Conservation (phyloP, 78 protist genomes). For the Dictyostelium purpureum region DNA sequence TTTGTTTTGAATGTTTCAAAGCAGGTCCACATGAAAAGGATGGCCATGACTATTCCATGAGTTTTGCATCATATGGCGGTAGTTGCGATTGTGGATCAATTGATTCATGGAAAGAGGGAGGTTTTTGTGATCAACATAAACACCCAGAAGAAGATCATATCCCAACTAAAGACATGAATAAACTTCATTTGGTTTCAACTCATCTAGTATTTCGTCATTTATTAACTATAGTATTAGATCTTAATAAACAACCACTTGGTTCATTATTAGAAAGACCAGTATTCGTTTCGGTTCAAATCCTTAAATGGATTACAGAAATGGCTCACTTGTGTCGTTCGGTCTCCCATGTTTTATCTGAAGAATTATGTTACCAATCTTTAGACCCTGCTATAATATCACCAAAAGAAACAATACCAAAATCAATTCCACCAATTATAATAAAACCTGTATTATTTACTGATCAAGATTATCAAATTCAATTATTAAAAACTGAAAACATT, state of each 20-base stretch:
- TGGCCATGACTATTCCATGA: constrained; percentile 50
- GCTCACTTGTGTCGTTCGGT: background rate
- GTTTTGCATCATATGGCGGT: constrained; percentile 69
- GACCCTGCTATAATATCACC: background rate
- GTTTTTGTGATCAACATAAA: constrained; percentile 38
- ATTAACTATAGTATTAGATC: background rate
- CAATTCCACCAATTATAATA: background rate
- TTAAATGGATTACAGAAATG: constrained; percentile 20
- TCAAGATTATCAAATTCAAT: background rate
- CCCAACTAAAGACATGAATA: constrained; percentile 37
- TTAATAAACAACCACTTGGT: background rate
- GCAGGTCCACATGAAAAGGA: constrained; percentile 73
- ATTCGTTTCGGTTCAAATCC: background rate
- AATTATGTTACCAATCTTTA: constrained; percentile 39
- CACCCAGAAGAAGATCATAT: constrained; percentile 39
- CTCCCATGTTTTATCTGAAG: constrained; percentile 55
- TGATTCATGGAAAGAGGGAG: constrained; percentile 47
- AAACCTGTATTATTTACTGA: constrained; percentile 8
- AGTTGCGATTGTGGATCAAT: constrained; percentile 68
- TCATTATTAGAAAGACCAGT: background rate
- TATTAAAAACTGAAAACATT: background rate
- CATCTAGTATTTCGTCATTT: constrained; percentile 45
- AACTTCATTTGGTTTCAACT: background rate
- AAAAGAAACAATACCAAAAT: background rate
- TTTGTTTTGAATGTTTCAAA: constrained; percentile 74